Conservation (phyloP, 805 yeast species). For the Starmerella potacharoeniae region DNA sequence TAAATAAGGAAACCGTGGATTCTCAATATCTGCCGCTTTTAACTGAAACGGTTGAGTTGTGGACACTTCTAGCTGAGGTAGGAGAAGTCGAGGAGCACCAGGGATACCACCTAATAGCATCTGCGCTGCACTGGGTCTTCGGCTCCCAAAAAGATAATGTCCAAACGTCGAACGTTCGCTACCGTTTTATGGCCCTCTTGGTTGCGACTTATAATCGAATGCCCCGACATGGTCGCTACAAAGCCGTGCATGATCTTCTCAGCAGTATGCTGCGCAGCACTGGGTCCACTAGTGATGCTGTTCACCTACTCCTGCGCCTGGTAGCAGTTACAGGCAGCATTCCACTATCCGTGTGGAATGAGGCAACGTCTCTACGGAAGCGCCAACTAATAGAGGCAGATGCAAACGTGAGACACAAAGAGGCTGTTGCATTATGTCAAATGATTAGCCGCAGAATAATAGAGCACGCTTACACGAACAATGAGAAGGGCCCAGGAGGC, state of each 20-base stretch:
- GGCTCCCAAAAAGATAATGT: background rate
- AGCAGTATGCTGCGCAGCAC: background rate
- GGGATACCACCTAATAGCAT: constrained; percentile 1
- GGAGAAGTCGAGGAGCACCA: constrained; percentile 7
- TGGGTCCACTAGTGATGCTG: background rate
- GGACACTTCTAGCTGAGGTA: background rate
- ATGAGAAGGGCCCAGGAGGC: background rate
- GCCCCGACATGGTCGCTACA: background rate
- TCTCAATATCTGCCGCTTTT: background rate
- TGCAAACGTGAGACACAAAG: background rate
- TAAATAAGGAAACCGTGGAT: background rate
- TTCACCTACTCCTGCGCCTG: constrained; percentile 5
- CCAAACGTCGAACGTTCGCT: background rate
- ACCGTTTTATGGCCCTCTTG: background rate
- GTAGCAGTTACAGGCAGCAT: constrained; percentile 12
- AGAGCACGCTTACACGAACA: constrained; percentile 1
- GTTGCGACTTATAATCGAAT: constrained; percentile 1
- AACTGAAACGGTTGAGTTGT: background rate
- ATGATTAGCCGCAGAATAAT: constrained; percentile 13
- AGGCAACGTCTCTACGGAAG: constrained; percentile 4
- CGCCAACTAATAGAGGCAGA: constrained; percentile 3
- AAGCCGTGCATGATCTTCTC: constrained; percentile 5
- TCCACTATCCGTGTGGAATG: constrained; percentile 2
- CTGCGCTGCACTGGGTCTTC: constrained; percentile 10
- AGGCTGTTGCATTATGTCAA: constrained; percentile 4